A percentile compares a stretch with the other conserved stretches of the same genome.
These are phyloP conservation scores for Mixia osmundae DNA, from an alignment of 1,284 basidiomycete species.

Conservation along the genomic window DNA sequence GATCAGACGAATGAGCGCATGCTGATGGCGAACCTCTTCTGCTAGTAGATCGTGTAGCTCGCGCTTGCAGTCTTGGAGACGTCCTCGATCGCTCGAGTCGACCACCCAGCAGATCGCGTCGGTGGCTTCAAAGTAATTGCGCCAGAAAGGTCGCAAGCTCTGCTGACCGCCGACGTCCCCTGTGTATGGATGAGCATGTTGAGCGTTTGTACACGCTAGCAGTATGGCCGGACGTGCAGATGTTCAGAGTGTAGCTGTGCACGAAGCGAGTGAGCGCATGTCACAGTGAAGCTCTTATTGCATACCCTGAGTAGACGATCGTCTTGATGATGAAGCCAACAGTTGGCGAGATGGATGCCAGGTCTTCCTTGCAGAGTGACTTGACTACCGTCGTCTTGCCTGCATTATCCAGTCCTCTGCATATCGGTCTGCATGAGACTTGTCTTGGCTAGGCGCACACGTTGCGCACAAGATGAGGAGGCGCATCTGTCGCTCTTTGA, in stretches of 20 bases:
- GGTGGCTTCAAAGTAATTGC: conserved; percentile 97
- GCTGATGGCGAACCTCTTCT: conserved; percentile 51
- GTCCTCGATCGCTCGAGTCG: conserved; percentile 70
- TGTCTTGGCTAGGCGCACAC: background rate
- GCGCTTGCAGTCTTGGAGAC: conserved; percentile 66
- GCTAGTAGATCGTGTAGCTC: conserved; percentile 65
- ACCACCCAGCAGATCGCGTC: conserved; percentile 98
- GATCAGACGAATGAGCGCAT: background rate
- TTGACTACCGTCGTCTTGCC: conserved; percentile 97
- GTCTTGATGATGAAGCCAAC: conserved; percentile 98
- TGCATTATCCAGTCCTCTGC: conserved; percentile 90
- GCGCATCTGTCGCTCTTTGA: conserved; percentile 86
- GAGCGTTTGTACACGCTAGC: background rate
- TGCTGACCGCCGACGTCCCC: conserved; percentile 98
- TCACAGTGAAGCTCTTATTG: conserved; percentile 7
- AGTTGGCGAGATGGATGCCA: conserved; percentile 68
- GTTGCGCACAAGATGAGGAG: conserved; percentile 65
- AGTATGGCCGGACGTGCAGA: conserved; percentile 36
- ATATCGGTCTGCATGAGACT: background rate
- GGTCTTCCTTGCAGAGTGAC: conserved; percentile 74
- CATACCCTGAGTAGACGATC: conserved; percentile 66
- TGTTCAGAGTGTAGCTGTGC: conserved; percentile 68
- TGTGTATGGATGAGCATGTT: background rate
- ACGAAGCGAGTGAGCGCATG: background rate
- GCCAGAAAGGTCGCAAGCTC: conserved; percentile 89